Evolutionary conservation across 805 yeast genomes (phyloP).

Genomic region (Citeromyces matritensis): DNA sequence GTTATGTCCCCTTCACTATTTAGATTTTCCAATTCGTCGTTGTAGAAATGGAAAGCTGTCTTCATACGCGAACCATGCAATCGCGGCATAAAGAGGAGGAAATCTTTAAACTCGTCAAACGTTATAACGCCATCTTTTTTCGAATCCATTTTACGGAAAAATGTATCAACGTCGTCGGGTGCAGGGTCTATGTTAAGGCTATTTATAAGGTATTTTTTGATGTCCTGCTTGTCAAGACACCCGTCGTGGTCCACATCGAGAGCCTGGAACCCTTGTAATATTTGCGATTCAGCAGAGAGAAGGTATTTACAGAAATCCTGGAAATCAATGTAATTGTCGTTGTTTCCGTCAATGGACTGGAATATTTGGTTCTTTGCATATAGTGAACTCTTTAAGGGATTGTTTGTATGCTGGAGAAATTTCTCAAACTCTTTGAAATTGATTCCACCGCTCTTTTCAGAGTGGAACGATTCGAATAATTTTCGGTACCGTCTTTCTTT

Average conservation of each 20-base stretch:
- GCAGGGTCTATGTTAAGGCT: slow-evolving; percentile 38
- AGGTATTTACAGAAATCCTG: slow-evolving; percentile 56
- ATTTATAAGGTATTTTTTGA: slow-evolving; percentile 44
- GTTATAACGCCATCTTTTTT: slow-evolving; percentile 55
- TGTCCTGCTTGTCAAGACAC: slow-evolving; percentile 45
- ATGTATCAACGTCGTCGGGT: slow-evolving; percentile 30
- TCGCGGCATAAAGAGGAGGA: slow-evolving; percentile 71
- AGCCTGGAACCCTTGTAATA: slow-evolving; percentile 47
- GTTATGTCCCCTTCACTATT: slow-evolving; percentile 91
- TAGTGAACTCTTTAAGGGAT: slow-evolving; percentile 49
- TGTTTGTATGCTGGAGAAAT: slow-evolving; percentile 31
- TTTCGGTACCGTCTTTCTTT: slow-evolving; percentile 19
- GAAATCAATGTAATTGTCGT: slow-evolving; percentile 43
- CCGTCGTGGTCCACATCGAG: slow-evolving; percentile 71
- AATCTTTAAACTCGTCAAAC: slow-evolving; percentile 77
- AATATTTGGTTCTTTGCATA: slow-evolving; percentile 45
- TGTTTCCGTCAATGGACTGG: slow-evolving; percentile 39
- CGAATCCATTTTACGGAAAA: slow-evolving; percentile 41
- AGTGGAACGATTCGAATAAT: slow-evolving; percentile 29
- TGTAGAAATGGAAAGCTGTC: slow-evolving; percentile 71
- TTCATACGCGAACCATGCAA: slow-evolving; percentile 58
- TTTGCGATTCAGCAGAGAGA: slow-evolving; percentile 53
- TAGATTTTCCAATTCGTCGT: slow-evolving; percentile 62
- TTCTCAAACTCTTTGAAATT: slow-evolving; percentile 29
- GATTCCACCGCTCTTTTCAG: slow-evolving; percentile 27